A percentile compares a stretch with the other conserved stretches of the same genome.
Conservation (phyloP, 202 grass and related monocot species). For the Miscanthus sacchariflorus region DNA sequence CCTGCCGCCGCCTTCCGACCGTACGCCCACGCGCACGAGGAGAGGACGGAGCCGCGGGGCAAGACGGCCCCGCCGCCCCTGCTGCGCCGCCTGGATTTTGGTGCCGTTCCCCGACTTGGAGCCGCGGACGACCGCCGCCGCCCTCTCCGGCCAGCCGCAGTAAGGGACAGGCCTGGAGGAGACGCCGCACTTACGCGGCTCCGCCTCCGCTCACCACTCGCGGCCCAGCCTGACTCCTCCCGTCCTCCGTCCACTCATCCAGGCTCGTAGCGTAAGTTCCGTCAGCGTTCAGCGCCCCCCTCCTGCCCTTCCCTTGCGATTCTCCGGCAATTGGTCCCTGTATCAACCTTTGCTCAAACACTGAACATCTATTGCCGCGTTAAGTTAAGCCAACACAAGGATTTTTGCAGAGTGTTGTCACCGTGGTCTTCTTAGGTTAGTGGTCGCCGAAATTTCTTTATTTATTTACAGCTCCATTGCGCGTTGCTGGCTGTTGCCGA, state of each 20-base stretch:
- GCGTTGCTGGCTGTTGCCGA: neutral
- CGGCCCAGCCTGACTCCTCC: neutral
- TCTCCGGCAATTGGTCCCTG: neutral
- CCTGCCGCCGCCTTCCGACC: neutral
- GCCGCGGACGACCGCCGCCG: neutral
- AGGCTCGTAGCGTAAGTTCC: neutral
- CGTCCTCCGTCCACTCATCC: neutral
- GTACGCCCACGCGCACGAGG: neutral
- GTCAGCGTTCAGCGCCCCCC: neutral
- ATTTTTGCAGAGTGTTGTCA: neutral
- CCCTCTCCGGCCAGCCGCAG: neutral
- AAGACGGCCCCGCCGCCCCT: neutral
- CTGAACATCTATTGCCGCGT: neutral
- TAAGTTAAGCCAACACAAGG: neutral
- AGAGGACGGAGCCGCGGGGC: too few relatives aligned
- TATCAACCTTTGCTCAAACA: neutral
- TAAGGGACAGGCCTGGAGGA: neutral
- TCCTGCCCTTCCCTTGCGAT: neutral
- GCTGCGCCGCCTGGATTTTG: neutral
- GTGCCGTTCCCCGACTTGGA: neutral
- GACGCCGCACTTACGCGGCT: neutral
- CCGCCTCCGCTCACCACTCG: neutral
- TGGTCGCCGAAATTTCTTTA: neutral
- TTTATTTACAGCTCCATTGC: neutral
- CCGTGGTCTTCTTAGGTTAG: neutral